Evolutionary conservation across 352 stramenopile species (phyloP), one percentile per base, ranked within the genome.

Genomic region (Phytopythium kandeliae): DNA sequence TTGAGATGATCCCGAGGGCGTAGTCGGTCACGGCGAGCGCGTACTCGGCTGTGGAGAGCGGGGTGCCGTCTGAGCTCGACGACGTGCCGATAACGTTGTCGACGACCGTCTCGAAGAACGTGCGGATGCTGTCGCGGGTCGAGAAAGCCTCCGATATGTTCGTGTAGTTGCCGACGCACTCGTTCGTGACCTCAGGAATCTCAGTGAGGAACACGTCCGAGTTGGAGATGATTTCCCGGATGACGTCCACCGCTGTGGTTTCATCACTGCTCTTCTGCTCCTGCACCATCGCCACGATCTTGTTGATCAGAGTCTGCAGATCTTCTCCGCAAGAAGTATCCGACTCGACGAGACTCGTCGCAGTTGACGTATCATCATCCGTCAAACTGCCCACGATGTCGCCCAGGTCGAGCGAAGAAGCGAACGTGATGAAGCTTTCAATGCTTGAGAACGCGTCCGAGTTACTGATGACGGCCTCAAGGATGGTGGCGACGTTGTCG

Each of bases 51-150:
- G 58, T 62, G 1, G 55, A 62, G 0, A 68, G 44, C 3, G 62
- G 74, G 40, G 6, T 75, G 13, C 65, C 68, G n/a, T 44, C 60
- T 26, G 42, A 48, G 30, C 63, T 56, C 5, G 48, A 45, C 0
- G 65, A 71, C 30, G 59, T 65, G 34, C 63, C 62, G 31, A 84
- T 76, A 6, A 87, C 54, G 46, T 78, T 63, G 34, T 87, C 73
- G 10, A 84, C 59, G 30, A 87, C 78, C 11, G 73, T 63, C 9
- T 77, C 62, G 17, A 85, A 54, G 0, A 63, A 75, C 46, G 81
- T 80, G 9, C 74, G 57, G 28, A 87, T 60, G 6, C 65, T 43
- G 48, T 85, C 74, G 7, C 78, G 75, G 13, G 60, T 73, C 40
- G 65, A 35, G 55, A 68, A 80, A 22, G 62, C 67, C 25, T 76